Conservation (phyloP, 805 yeast genomes). For the Ogataea thermomethanolica region DNA sequence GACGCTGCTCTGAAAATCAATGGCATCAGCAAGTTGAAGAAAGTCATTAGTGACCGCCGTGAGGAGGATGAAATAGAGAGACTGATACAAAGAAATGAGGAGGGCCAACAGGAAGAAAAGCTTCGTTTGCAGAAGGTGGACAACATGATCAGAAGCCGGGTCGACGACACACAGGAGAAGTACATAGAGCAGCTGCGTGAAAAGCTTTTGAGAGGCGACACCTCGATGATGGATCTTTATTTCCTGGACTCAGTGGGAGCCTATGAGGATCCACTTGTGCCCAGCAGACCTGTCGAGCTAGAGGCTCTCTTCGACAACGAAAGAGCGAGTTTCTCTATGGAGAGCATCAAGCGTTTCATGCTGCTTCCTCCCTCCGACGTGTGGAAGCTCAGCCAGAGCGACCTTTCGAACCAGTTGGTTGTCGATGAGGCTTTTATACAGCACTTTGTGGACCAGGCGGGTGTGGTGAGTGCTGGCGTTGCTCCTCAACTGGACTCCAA, state of each 20-base stretch:
- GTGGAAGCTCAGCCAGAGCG: not conserved
- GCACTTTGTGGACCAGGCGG: not conserved
- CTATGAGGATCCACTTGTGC: no score
- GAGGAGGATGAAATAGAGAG: constrained; percentile 20
- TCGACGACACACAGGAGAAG: constrained; percentile 6
- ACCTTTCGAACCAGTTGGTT: not conserved
- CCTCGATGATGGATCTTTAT: constrained; percentile 16
- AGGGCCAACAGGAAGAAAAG: constrained; percentile 4
- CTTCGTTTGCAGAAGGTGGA: constrained; percentile 8
- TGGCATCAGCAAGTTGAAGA: constrained; percentile 8
- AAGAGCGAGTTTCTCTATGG: not conserved
- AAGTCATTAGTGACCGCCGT: constrained; percentile 9
- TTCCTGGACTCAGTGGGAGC: constrained; percentile 11
- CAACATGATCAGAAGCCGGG: constrained; percentile 4
- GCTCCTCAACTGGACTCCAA: constrained; percentile 11
- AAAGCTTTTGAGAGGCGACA: constrained; percentile 8
- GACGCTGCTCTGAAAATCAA: constrained; percentile 13
- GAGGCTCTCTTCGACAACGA: no score
- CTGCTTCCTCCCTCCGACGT: constrained; percentile 3
- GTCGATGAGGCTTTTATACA: constrained; percentile 2
- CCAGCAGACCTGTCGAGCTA: not conserved
- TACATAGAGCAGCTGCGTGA: constrained; percentile 15
- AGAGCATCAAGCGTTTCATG: not conserved
- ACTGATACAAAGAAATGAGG: constrained; percentile 12
- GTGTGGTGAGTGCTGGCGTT: constrained; percentile 1